Conservation (phyloP, 257 asterid genomes). For the Gentiana macrophylla region DNA sequence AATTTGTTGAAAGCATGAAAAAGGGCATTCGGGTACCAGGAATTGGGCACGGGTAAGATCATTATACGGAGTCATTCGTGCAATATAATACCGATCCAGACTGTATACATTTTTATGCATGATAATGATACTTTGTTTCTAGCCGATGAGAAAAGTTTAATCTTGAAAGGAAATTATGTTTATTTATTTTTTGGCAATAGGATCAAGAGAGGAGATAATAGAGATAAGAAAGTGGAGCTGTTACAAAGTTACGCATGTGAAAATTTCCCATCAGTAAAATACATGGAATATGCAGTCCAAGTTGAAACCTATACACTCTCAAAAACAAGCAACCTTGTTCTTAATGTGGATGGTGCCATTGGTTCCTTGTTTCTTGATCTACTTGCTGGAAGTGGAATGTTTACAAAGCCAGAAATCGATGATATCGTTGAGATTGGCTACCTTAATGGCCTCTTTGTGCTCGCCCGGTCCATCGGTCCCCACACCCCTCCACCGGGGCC, state of each 20-base stretch:
- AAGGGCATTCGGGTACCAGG: slow-evolving; percentile 99
- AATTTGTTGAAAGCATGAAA: slow-evolving; percentile 96
- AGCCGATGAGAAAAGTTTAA: background rate
- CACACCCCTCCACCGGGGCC: too few relatives aligned
- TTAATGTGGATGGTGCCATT: slow-evolving; percentile 97
- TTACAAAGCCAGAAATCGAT: slow-evolving; percentile 87
- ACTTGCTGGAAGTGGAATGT: slow-evolving; percentile 99
- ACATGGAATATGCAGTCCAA: slow-evolving; percentile 97
- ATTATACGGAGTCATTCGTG: too few relatives aligned
- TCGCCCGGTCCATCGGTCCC: slow-evolving; percentile 99
- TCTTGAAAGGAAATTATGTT: background rate
- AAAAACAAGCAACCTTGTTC: slow-evolving; percentile 90
- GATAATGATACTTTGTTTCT: too few relatives aligned
- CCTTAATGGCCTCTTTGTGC: slow-evolving; percentile 91
- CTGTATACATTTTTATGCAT: too few relatives aligned
- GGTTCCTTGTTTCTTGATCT: slow-evolving; percentile 97
- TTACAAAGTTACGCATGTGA: slow-evolving; percentile 76
- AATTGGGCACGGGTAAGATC: slow-evolving; percentile 85
- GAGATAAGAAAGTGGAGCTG: slow-evolving; percentile 93
- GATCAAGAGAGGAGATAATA: slow-evolving; percentile 98
- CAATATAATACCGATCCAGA: too few relatives aligned
- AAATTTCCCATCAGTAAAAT: slow-evolving; percentile 88
- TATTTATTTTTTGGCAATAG: slow-evolving; percentile 28
- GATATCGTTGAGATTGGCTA: slow-evolving; percentile 92
- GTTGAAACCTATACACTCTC: slow-evolving; percentile 95